Evolutionary conservation across 1,284 basidiomycete genomes (phyloP), one percentile per base, ranked within the genome.

Genomic region (Ganoderma boninense): DNA sequence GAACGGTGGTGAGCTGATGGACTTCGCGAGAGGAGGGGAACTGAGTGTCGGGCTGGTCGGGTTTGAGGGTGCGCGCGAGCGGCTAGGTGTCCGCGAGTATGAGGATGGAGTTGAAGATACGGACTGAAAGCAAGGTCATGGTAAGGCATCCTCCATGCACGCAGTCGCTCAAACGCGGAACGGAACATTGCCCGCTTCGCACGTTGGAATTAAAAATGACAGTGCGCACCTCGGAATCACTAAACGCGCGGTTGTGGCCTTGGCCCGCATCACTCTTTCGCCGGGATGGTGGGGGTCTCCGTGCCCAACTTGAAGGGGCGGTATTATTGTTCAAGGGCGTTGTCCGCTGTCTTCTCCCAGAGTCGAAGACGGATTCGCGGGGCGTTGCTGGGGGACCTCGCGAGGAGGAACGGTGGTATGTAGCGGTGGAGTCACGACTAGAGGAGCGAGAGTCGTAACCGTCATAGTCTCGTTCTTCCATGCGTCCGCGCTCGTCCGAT

Each of bases 281-380:
- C 66, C 92, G 84, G 59, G 84, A 81, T 7, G 91, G 89, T 35
- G 85, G 81, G 7, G 92, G 91, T 6, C 91, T 85, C 71, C 89
- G 90, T 23, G 86, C 77, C 92, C 92, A 94, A 74, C 90, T 92
- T 4, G 92, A 93, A 0, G 92, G 93, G 0, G 91, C 89, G 23
- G 77, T 81, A 67, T 80, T 81, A n/a, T 80, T 81, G n/a, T 81
- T 82, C 5, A 92, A 80, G 1, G 91, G 91, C 0, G 87, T 87
- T 11, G 90, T 85, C 35, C 92, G 86, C 77, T 93, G 90, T 66
- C 93, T 81, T 38, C 85, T 82, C 60, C 89, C 86, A 0, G 85
- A 84, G 74, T 94, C 93, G 73, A 94, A 92, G 5, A 89, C 87
- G 0, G 91, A 90, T 26, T 82, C 79, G 63, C 80, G 81, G 16